Evolutionary conservation across 2,329 filamentous ascomycete genomes (phyloP).

Genomic region (Teratosphaeria gauchensis): DNA sequence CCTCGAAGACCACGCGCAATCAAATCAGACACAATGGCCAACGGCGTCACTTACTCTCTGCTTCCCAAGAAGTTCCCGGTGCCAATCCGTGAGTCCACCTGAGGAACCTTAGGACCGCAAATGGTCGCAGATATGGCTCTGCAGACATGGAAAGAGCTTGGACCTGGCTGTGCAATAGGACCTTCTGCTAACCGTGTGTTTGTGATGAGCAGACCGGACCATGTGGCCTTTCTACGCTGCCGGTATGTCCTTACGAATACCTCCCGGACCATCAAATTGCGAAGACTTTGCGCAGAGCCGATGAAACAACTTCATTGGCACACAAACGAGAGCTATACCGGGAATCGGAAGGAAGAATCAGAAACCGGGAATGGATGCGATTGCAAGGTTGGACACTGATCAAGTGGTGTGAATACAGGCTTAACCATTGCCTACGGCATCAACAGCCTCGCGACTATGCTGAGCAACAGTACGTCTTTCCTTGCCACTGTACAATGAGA

Average conservation of each 20-base stretch:
- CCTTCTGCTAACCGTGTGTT: neutral
- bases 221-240: slow-evolving; percentile 90
- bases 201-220: slow-evolving; percentile 58
- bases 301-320: no score
- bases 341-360: neutral
- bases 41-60: slow-evolving; percentile 18
- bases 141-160: neutral
- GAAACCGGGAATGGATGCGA: neutral
- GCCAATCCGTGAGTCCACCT: slow-evolving; percentile 36
- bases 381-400: neutral
- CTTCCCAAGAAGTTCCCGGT: slow-evolving; percentile 44
- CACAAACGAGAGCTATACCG: neutral
- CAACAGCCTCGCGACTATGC: slow-evolving; percentile 68
- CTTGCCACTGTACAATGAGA: neutral
- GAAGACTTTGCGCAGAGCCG: neutral
- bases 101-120: neutral
- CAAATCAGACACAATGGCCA: slow-evolving; percentile 12
- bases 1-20: neutral
- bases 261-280: neutral
- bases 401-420: slow-evolving; percentile 43
- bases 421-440: slow-evolving; percentile 81
- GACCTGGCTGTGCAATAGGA: neutral
- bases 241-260: slow-evolving; percentile 47
- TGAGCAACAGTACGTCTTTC: slow-evolving; percentile 67
- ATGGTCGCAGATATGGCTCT: neutral